Conservation (phyloP, 352 stramenopile species). For the Phytophthora cactorum region DNA sequence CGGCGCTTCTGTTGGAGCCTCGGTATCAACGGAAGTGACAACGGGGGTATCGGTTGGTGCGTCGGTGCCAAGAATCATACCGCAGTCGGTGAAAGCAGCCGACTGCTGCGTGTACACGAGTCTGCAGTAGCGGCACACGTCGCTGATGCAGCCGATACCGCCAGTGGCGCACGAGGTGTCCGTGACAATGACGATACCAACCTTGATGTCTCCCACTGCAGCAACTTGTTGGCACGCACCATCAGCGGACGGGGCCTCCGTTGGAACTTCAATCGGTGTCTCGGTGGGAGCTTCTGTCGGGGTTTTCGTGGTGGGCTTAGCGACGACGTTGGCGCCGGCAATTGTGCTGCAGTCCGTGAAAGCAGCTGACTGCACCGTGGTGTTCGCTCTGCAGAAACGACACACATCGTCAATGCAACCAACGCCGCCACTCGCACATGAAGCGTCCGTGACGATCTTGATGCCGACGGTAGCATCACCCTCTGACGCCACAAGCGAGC, state of each 20-base stretch:
- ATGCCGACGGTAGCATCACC: constrained; percentile 39
- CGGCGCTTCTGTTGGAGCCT: constrained; percentile 8
- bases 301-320: background rate
- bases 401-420: constrained; percentile 46
- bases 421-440: constrained; percentile 37
- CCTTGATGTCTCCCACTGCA: constrained; percentile 22
- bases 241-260: background rate
- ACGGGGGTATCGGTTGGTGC: constrained; percentile 1
- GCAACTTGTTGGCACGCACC: constrained; percentile 20
- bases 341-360: constrained; percentile 27
- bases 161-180: constrained; percentile 33
- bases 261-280: constrained; percentile 4
- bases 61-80: constrained; percentile 6
- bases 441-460: constrained; percentile 29
- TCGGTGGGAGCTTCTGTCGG: constrained; percentile 9
- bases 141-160: constrained; percentile 40
- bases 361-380: constrained; percentile 39
- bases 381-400: constrained; percentile 42
- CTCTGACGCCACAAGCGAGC: constrained; percentile 13
- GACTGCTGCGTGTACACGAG: constrained; percentile 31
- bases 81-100: constrained; percentile 32
- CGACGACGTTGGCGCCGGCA: background rate
- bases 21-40: constrained; percentile 1
- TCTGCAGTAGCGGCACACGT: constrained; percentile 44
- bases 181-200: constrained; percentile 38